A percentile compares a stretch with the other conserved stretches of the same genome.
phyloP scores from a whole-genome alignment of 164 flowering plant species.

The Hamamelis virginiana region DNA sequence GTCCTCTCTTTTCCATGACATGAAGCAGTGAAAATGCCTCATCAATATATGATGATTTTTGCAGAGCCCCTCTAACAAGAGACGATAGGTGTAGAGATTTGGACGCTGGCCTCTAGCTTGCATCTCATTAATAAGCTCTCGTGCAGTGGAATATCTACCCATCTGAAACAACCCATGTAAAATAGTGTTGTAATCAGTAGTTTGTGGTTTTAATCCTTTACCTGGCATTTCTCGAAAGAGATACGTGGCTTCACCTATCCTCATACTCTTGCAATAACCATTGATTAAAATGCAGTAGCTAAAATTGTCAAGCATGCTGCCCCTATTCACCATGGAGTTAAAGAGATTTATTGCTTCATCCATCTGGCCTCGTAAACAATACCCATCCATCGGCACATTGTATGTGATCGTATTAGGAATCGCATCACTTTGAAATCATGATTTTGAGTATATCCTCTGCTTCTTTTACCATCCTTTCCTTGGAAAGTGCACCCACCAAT shows the following conservation, averaged over 20 bases:
- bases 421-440: slow-evolving; percentile 5
- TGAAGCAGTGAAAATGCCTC: not conserved
- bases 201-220: not conserved
- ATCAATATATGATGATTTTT: not conserved
- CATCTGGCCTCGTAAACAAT: slow-evolving; percentile 6
- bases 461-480: not conserved
- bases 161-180: not conserved
- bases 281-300: slow-evolving; percentile 12
- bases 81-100: not conserved
- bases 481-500: slow-evolving; percentile 4
- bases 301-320: not conserved
- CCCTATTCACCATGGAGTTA: slow-evolving; percentile 3
- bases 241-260: slow-evolving; percentile 2
- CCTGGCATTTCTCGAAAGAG: not conserved
- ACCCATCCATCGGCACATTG: slow-evolving; percentile 2
- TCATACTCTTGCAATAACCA: slow-evolving; percentile 7
- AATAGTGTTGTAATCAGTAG: not conserved
- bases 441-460: not conserved
- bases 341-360: slow-evolving; percentile 5
- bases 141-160: slow-evolving; percentile 5
- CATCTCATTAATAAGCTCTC: slow-evolving; percentile 4
- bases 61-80: slow-evolving; percentile 9
- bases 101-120: not conserved
- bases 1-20: not conserved
- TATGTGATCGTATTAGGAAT: slow-evolving; percentile 8